Conservation (phyloP, 2,329 filamentous ascomycete genomes). For the Nemania diffusa region DNA sequence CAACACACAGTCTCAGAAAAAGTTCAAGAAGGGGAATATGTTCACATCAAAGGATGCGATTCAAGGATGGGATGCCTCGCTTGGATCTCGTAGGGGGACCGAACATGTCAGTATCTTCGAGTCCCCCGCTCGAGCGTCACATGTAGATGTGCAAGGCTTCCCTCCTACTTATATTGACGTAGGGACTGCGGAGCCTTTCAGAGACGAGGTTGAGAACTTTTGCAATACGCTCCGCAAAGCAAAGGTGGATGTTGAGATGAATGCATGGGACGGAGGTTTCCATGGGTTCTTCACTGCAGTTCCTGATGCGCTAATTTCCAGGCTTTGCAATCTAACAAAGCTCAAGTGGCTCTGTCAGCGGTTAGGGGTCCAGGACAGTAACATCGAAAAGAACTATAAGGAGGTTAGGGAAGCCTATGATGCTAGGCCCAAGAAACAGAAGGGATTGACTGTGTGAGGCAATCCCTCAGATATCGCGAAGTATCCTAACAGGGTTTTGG, state of each 20-base stretch:
- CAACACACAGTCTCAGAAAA: slow-evolving; percentile 29
- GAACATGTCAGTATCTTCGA: slow-evolving; percentile 33
- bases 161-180: slow-evolving; percentile 37
- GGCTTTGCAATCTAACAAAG: slow-evolving; percentile 31
- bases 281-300: slow-evolving; percentile 38
- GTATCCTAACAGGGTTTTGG: neutral
- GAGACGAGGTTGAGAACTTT: slow-evolving; percentile 33
- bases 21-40: slow-evolving; percentile 37
- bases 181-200: slow-evolving; percentile 33
- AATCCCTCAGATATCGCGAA: neutral
- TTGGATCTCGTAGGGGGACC: slow-evolving; percentile 26
- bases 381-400: slow-evolving; percentile 22
- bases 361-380: slow-evolving; percentile 1
- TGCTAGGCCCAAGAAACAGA: neutral
- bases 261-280: slow-evolving; percentile 32
- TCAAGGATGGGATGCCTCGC: slow-evolving; percentile 33
- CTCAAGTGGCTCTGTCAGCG: slow-evolving; percentile 31
- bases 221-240: slow-evolving; percentile 23
- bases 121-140: slow-evolving; percentile 35
- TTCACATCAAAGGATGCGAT: slow-evolving; percentile 31
- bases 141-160: slow-evolving; percentile 25
- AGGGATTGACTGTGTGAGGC: neutral
- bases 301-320: slow-evolving; percentile 29
- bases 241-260: slow-evolving; percentile 29
- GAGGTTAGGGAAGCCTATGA: slow-evolving; percentile 20